Conservation (phyloP, 208 protist species). For the Leishmania arabica region DNA sequence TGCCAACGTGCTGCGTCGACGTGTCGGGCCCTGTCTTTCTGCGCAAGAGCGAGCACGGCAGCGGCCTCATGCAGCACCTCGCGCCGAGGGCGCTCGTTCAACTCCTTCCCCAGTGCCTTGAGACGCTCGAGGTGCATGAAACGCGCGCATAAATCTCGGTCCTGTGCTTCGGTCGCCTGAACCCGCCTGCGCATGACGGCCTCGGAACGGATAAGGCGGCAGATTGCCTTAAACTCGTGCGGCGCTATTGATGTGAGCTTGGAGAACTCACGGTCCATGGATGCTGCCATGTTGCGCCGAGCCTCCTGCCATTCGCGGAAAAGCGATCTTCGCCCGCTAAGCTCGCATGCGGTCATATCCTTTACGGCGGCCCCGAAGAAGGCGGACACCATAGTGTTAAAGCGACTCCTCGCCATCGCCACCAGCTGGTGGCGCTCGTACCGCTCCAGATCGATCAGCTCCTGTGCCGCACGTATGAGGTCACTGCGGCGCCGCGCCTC, state of each 20-base stretch:
- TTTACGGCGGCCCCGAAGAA: not conserved
- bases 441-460: not conserved
- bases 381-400: not conserved
- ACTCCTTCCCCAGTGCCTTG: slow-evolving; percentile 12
- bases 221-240: slow-evolving; percentile 14
- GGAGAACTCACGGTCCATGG: slow-evolving; percentile 2
- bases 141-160: slow-evolving; percentile 18
- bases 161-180: slow-evolving; percentile 8
- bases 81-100: slow-evolving; percentile 8
- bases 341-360: not conserved
- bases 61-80: not conserved
- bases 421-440: slow-evolving; percentile 5
- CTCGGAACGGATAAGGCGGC: slow-evolving; percentile 16
- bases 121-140: slow-evolving; percentile 16
- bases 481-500: not conserved
- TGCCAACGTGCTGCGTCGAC: no score
- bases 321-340: slow-evolving; percentile 5
- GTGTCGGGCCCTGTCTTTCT: not conserved
- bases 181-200: slow-evolving; percentile 9
- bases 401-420: not conserved
- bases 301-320: slow-evolving; percentile 26
- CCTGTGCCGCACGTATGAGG: not conserved
- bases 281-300: not conserved
- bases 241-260: slow-evolving; percentile 8
- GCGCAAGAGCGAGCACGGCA: not conserved